Evolutionary conservation across 2,329 filamentous ascomycete genomes (phyloP).

Genomic region (Ascomycota sp.): DNA sequence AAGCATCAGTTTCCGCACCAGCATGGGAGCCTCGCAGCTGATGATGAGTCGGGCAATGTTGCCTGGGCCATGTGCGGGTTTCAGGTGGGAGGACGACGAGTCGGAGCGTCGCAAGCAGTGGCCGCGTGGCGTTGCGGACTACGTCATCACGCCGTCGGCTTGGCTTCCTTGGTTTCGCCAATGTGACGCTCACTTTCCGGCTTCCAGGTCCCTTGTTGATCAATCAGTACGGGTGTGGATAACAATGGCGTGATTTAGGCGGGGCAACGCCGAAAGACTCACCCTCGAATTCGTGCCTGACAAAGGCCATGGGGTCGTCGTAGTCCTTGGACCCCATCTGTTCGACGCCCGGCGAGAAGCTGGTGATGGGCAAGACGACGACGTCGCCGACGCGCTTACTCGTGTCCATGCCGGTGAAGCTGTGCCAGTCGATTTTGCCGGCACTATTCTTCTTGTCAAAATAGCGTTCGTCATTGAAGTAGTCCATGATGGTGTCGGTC

Average conservation of each 20-base stretch:
- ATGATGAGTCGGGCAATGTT: too few species aligned
- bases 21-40: too few species aligned
- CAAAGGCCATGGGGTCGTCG: slow-evolving; percentile 89
- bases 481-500: slow-evolving; percentile 81
- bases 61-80: too few species aligned
- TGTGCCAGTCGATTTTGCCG: slow-evolving; percentile 57
- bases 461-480: slow-evolving; percentile 77
- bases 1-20: too few species aligned
- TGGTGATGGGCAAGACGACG: slow-evolving; percentile 81
- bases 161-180: slow-evolving; percentile 28
- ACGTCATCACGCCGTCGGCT: too few species aligned
- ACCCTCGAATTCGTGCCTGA: slow-evolving; percentile 94
- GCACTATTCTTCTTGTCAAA: slow-evolving; percentile 56
- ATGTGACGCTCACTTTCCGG: slow-evolving; percentile 50
- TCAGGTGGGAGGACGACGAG: too few species aligned
- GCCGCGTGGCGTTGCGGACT: too few species aligned
- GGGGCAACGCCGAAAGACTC: slow-evolving; percentile 8
- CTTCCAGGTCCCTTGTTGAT: slow-evolving; percentile 45
- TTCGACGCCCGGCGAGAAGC: slow-evolving; percentile 82
- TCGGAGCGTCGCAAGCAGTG: too few species aligned
- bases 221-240: slow-evolving; percentile 4
- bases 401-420: slow-evolving; percentile 70
- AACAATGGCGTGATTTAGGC: not conserved
- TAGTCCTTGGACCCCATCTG: slow-evolving; percentile 80
- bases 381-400: slow-evolving; percentile 84